Evolutionary conservation across 2,329 filamentous ascomycete genomes (phyloP).

Genomic region (Chaetomiaceae sp.): DNA sequence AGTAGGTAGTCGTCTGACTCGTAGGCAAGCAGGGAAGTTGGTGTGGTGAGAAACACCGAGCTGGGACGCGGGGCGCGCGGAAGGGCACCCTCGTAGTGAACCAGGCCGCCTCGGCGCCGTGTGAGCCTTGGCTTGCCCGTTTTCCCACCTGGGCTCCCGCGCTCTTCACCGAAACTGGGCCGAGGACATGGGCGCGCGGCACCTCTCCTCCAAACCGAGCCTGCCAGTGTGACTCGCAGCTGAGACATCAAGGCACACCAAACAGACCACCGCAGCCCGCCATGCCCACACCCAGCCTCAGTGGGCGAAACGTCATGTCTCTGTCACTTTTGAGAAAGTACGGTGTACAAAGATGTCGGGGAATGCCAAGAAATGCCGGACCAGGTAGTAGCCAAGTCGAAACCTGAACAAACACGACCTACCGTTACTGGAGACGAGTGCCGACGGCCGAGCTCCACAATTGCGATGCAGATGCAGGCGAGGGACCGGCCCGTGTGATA

Average conservation of each 20-base stretch:
- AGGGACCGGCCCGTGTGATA: slow-evolving; percentile 18
- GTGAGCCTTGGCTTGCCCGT: slow-evolving; percentile 2
- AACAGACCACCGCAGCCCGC: slow-evolving; percentile 17
- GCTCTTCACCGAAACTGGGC: slow-evolving; percentile 21
- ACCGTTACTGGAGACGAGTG: background rate
- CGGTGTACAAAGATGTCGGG: too few relatives aligned
- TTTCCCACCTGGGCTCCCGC: slow-evolving; percentile 13
- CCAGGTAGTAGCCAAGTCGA: too few relatives aligned
- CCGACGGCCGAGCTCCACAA: slow-evolving; percentile 12
- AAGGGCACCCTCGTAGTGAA: slow-evolving; percentile 1
- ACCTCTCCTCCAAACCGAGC: too few relatives aligned
- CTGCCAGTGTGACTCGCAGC: slow-evolving; percentile 28
- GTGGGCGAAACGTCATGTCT: slow-evolving; percentile 11
- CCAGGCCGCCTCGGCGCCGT: background rate
- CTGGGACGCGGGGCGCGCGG: background rate
- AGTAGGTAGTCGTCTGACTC: slow-evolving; percentile 25
- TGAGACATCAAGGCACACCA: slow-evolving; percentile 32
- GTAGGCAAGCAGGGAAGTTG: slow-evolving; percentile 22
- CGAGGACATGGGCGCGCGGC: slow-evolving; percentile 18
- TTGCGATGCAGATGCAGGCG: slow-evolving; percentile 10
- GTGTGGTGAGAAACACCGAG: slow-evolving; percentile 23
- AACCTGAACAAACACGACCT: too few relatives aligned
- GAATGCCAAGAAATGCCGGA: background rate
- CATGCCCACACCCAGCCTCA: background rate
- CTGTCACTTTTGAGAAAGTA: too few relatives aligned